phyloP scores from a whole-genome alignment of 1,139 yeast genomes.

The Schwanniomyces etchellsii region DNA sequence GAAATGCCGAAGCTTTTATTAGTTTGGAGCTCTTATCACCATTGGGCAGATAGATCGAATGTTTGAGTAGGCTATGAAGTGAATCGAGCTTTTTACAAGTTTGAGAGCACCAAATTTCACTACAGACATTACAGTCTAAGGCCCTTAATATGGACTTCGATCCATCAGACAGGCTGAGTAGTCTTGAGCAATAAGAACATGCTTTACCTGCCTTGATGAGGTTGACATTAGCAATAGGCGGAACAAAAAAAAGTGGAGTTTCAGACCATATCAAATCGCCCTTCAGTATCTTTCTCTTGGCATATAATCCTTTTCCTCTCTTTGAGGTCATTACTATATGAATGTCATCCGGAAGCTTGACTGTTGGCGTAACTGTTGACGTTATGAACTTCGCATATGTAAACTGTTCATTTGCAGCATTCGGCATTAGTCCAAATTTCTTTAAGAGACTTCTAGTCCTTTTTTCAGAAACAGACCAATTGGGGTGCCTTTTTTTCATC shows the following conservation, averaged over 20 bases:
- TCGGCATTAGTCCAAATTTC: conserved; percentile 45
- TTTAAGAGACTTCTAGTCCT: conserved; percentile 50
- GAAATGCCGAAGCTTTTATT: conserved; percentile 47
- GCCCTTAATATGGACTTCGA: conserved; percentile 40
- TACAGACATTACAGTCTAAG: conserved; percentile 64
- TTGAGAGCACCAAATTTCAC: conserved; percentile 67
- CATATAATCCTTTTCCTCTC: conserved; percentile 46
- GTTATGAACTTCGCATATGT: conserved; percentile 50
- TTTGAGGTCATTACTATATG: conserved; percentile 37
- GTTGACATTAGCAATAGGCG: conserved; percentile 64
- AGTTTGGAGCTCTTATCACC: conserved; percentile 16
- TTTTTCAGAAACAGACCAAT: conserved; percentile 61
- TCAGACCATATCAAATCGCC: conserved; percentile 58
- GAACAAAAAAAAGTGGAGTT: conserved; percentile 59
- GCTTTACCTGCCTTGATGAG: conserved; percentile 64
- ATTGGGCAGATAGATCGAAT: conserved; percentile 27
- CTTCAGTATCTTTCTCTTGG: conserved; percentile 37
- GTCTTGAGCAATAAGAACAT: conserved; percentile 74
- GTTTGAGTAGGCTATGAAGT: conserved; percentile 58
- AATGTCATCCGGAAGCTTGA: conserved; percentile 43
- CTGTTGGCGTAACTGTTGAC: conserved; percentile 47
- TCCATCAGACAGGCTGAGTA: conserved; percentile 32
- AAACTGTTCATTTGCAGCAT: conserved; percentile 25
- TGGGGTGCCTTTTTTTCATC: conserved; percentile 47
- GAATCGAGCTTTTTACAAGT: conserved; percentile 53